Percentiles rank a stretch among this genome's conserved stretches.
Evolutionary conservation across 2,329 filamentous ascomycete genomes (phyloP).

Genomic region (Nakataea oryzae): DNA sequence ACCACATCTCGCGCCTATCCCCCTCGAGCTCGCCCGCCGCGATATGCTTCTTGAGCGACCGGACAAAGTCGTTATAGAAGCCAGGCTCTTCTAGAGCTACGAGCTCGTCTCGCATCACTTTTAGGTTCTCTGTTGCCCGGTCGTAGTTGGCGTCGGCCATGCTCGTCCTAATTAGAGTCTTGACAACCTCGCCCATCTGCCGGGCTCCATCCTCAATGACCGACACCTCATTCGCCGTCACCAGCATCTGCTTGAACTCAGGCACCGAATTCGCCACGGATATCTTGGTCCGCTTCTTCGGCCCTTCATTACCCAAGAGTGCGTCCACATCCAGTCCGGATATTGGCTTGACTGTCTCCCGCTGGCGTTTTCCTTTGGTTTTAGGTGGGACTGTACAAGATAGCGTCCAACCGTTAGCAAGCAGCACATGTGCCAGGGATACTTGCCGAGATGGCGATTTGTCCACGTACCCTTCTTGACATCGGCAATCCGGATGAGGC

Average conservation of each 20-base stretch:
- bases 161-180: constrained; percentile 57
- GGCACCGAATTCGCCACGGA: constrained; percentile 69
- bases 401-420: constrained; percentile 7
- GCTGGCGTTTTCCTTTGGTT: constrained; percentile 59
- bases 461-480: constrained; percentile 63
- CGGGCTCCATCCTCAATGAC: constrained; percentile 57
- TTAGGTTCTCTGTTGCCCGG: constrained; percentile 63
- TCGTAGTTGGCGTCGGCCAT: constrained; percentile 68
- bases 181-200: constrained; percentile 66
- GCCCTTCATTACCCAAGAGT: constrained; percentile 53
- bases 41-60: constrained; percentile 60
- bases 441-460: too few relatives aligned
- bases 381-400: constrained; percentile 61
- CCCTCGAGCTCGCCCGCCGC: constrained; percentile 61
- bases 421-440: not conserved
- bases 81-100: constrained; percentile 63
- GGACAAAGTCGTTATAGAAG: constrained; percentile 67
- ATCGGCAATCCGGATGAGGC: constrained; percentile 58
- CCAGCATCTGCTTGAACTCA: constrained; percentile 76
- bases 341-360: constrained; percentile 67
- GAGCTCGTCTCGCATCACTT: constrained; percentile 69
- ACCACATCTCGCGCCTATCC: constrained; percentile 77
- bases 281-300: constrained; percentile 24
- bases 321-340: constrained; percentile 83
- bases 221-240: constrained; percentile 45